phyloP scores from a whole-genome alignment of 2,329 filamentous ascomycete genomes.

The Paecilomyces fulvus region DNA sequence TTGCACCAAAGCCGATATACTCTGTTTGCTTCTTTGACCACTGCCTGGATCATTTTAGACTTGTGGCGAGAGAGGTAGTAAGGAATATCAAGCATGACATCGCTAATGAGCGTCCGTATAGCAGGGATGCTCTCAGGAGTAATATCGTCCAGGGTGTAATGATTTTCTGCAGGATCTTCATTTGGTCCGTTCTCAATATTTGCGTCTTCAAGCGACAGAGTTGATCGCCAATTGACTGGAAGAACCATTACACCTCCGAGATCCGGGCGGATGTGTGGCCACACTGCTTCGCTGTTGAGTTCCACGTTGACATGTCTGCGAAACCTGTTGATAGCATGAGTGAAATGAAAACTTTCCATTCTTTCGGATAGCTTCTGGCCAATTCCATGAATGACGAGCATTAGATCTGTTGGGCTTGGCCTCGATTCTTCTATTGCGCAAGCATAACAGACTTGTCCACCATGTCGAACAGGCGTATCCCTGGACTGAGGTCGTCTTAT shows the following conservation, averaged over 20 bases:
- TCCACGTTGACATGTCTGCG: constrained; percentile 80
- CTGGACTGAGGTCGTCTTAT: constrained; percentile 31
- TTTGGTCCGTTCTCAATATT: constrained; percentile 46
- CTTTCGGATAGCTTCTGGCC: constrained; percentile 92
- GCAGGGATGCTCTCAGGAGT: constrained; percentile 84
- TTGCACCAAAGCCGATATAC: constrained; percentile 93
- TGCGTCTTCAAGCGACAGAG: constrained; percentile 77
- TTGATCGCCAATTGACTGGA: constrained; percentile 89
- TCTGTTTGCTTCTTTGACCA: constrained; percentile 83
- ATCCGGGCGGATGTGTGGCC: constrained; percentile 62
- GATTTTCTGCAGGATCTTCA: constrained; percentile 51
- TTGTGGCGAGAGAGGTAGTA: constrained; percentile 98
- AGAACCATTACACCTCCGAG: constrained; percentile 89
- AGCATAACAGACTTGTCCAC: constrained; percentile 38
- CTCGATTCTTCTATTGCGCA: constrained; percentile 56
- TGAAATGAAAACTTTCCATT: constrained; percentile 95
- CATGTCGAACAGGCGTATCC: constrained; percentile 15
- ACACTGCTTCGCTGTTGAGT: constrained; percentile 64
- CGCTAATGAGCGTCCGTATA: constrained; percentile 87
- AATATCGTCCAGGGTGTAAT: constrained; percentile 73
- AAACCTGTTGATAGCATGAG: constrained; percentile 87
- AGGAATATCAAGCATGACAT: constrained; percentile 97
- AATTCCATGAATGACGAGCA: constrained; percentile 90
- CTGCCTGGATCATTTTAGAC: constrained; percentile 82
- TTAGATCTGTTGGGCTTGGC: constrained; percentile 72